phyloP scores from a whole-genome alignment of 2,329 filamentous ascomycete genomes.

The Fusarium sp. region DNA sequence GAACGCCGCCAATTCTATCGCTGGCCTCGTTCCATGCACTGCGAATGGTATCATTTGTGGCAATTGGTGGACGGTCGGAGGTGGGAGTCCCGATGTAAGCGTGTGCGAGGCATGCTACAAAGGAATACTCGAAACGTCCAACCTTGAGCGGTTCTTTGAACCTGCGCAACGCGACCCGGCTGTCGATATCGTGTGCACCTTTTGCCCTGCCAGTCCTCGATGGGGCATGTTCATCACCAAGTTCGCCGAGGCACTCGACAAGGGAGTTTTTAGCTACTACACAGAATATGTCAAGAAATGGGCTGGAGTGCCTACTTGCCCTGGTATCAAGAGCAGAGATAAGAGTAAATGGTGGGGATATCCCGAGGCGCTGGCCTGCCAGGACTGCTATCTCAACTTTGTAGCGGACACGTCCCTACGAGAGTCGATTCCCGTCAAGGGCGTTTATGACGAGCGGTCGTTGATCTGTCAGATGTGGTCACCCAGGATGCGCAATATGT shows the following conservation, averaged over 20 bases:
- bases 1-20: conserved; percentile 40
- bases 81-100: conserved; percentile 37
- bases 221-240: conserved; percentile 43
- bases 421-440: conserved; percentile 42
- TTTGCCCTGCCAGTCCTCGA: conserved; percentile 43
- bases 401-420: conserved; percentile 46
- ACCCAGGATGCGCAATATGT: conserved; percentile 53
- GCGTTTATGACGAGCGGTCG: conserved; percentile 36
- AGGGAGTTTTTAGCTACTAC: conserved; percentile 48
- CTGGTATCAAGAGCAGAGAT: conserved; percentile 41
- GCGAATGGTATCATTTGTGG: conserved; percentile 45
- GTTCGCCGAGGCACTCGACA: conserved; percentile 48
- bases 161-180: conserved; percentile 26
- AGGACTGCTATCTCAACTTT: conserved; percentile 50
- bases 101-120: conserved; percentile 52
- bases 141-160: conserved; percentile 47
- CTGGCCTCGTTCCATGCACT: conserved; percentile 43
- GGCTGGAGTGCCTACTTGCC: conserved; percentile 45
- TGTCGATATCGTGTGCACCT: conserved; percentile 46
- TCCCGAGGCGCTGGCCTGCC: conserved; percentile 48
- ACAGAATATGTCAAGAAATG: conserved; percentile 46
- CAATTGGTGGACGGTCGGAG: conserved; percentile 50
- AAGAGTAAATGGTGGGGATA: conserved; percentile 52
- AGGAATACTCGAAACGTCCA: conserved; percentile 45
- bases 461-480: conserved; percentile 54